Conservation (phyloP, 371 early-diverging fungal genomes). For the Circinella umbellata region DNA sequence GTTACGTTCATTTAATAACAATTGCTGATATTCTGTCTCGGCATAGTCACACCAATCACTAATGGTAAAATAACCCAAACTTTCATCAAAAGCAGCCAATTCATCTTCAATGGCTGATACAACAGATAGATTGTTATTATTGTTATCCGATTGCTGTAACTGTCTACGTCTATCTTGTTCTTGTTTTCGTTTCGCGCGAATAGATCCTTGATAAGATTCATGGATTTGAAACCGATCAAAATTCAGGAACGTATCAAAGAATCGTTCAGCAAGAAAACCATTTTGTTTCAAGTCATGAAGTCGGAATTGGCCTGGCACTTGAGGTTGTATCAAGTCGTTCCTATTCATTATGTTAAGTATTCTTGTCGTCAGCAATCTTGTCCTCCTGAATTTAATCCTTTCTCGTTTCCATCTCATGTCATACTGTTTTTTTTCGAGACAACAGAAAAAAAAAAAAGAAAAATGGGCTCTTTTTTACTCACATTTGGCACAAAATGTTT, state of each 20-base stretch:
- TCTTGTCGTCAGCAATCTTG: neutral
- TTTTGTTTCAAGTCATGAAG: slow-evolving; percentile 47
- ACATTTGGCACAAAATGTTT: slow-evolving; percentile 56
- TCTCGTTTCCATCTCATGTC: neutral
- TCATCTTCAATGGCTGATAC: slow-evolving; percentile 4
- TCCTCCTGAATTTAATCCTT: neutral
- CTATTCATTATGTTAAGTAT: slow-evolving; percentile 17
- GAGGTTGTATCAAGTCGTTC: slow-evolving; percentile 52
- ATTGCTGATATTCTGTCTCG: slow-evolving; percentile 41
- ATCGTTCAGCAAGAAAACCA: slow-evolving; percentile 49
- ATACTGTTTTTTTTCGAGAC: no score
- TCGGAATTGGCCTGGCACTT: slow-evolving; percentile 40
- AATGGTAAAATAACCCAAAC: slow-evolving; percentile 26
- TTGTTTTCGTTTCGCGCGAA: slow-evolving; percentile 40
- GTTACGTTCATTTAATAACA: slow-evolving; percentile 31
- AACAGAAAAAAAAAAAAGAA: no score
- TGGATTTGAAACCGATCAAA: slow-evolving; percentile 52
- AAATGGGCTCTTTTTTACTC: neutral
- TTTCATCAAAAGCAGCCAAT: slow-evolving; percentile 18
- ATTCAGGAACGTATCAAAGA: slow-evolving; percentile 54
- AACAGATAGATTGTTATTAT: neutral
- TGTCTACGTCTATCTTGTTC: slow-evolving; percentile 18
- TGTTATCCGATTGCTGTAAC: neutral
- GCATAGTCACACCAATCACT: slow-evolving; percentile 49
- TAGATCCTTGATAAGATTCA: slow-evolving; percentile 43